Conservation (phyloP, 129 eudicot genomes). For the Flaveria ramosissima region DNA sequence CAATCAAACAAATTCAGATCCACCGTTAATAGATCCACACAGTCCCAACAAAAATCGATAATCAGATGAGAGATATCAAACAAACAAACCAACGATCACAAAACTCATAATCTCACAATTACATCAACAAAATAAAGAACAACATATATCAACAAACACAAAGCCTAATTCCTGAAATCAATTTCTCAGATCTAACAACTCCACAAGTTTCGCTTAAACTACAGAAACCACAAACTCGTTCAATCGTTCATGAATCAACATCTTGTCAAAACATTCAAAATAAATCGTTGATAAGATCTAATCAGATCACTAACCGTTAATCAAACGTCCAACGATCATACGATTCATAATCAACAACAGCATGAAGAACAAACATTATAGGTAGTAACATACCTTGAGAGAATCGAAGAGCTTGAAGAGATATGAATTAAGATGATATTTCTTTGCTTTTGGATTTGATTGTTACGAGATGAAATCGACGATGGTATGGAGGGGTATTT, state of each 20-base stretch:
- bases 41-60: too few species aligned
- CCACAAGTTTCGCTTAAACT: neutral
- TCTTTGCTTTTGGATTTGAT: neutral
- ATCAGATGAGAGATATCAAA: too few species aligned
- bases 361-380: neutral
- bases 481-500: neutral
- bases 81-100: too few species aligned
- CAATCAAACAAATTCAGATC: neutral
- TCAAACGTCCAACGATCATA: too few species aligned
- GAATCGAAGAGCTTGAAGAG: slow-evolving; percentile 9
- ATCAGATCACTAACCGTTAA: too few species aligned
- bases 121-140: too few species aligned
- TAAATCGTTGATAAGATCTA: neutral
- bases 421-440: neutral
- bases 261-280: neutral
- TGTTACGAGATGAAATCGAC: neutral
- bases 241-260: neutral
- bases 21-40: neutral
- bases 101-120: too few species aligned
- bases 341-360: too few species aligned
- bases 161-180: too few species aligned
- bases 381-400: slow-evolving; percentile 20
- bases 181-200: neutral
- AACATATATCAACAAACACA: too few species aligned
- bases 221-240: too few species aligned